Evolutionary conservation across 805 yeast genomes (phyloP), one percentile per base, ranked within the genome.

Genomic region (Citeromyces nyonsensis): DNA sequence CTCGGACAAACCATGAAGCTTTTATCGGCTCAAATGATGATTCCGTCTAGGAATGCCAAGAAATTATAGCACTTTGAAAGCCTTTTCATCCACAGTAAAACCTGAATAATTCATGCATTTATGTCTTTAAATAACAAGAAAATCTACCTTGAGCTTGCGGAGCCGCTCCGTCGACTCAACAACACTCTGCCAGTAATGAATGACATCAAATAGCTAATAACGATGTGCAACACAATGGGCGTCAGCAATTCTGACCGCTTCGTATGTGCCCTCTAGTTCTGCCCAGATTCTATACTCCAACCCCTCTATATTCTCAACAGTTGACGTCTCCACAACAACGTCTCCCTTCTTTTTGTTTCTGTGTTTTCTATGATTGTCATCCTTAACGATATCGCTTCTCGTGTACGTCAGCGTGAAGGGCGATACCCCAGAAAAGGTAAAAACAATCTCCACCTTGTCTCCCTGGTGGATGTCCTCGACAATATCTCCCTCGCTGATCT

Each of bases 401-500:
- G 79, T 79, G 48, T 86, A 91, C 1, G 86, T 81, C 40, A 91
- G 63, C 27, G 75, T 60, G 58, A 88, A 91, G 9, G 99, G 99
- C 8, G 97, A 94, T 0, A 74, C 69, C 10, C 98, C 98, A 24
- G 69, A 67, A 45, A 91, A 81, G 13, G 72, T 66, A 55, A 91
- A 88, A 2, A 67, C 67, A 31, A 91, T 73, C 48, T 85, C 95
- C 1, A 93, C 86, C 45, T 80, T 82, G 41, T 91, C 98, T 30
- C 97, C 98, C 48, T 84, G 94, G 45, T 85, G 94, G 28, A 91
- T 81, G 50, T 83, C 88, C 45, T 76, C 86, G 35, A 76, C 69
- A 6, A 75, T 56, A 35, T 72, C 76, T n/a, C 95, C 94, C 44
- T 77, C 81, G 15, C 77, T 69, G 10, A 88, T 74, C 37, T 78